Conservation (phyloP, 352 stramenopile species). For the Saprolegnia parasitica region DNA sequence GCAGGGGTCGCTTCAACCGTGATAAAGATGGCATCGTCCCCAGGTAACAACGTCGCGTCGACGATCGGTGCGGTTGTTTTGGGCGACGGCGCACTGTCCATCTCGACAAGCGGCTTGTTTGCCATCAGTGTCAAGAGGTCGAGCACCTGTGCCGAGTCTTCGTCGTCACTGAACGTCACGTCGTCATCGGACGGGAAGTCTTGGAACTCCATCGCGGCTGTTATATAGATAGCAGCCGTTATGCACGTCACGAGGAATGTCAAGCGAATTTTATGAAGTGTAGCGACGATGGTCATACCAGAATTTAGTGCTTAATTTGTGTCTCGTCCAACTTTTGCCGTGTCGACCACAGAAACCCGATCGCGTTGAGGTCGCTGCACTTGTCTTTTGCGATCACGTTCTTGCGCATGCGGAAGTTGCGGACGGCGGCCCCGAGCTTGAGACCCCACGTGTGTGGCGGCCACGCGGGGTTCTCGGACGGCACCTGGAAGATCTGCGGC, state of each 20-base stretch:
- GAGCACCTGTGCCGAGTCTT: slow-evolving; percentile 1
- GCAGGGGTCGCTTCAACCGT: background rate
- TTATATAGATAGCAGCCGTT: too few relatives aligned
- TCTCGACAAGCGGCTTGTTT: background rate
- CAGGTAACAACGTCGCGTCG: background rate
- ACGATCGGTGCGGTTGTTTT: background rate
- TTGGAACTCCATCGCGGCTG: background rate
- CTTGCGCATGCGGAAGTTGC: slow-evolving; percentile 1
- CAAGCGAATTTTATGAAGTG: too few relatives aligned
- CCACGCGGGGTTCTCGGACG: background rate
- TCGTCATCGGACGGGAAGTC: slow-evolving; percentile 11
- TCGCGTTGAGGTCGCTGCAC: too few relatives aligned
- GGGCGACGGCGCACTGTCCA: too few relatives aligned
- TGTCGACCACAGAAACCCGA: too few relatives aligned
- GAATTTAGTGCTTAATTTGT: too few relatives aligned
- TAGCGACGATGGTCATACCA: too few relatives aligned
- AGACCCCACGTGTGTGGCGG: slow-evolving; percentile 4
- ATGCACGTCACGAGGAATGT: too few relatives aligned
- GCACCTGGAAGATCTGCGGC: background rate
- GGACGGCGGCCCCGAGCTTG: background rate
- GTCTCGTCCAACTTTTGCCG: too few relatives aligned
- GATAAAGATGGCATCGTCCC: background rate
- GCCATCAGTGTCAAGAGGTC: background rate
- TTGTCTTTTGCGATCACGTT: too few relatives aligned
- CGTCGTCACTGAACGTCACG: slow-evolving; percentile 12